A percentile compares a stretch with the other conserved stretches of the same genome.
Conservation (phyloP, 2,329 filamentous ascomycete species). For the Epichloe typhina region DNA sequence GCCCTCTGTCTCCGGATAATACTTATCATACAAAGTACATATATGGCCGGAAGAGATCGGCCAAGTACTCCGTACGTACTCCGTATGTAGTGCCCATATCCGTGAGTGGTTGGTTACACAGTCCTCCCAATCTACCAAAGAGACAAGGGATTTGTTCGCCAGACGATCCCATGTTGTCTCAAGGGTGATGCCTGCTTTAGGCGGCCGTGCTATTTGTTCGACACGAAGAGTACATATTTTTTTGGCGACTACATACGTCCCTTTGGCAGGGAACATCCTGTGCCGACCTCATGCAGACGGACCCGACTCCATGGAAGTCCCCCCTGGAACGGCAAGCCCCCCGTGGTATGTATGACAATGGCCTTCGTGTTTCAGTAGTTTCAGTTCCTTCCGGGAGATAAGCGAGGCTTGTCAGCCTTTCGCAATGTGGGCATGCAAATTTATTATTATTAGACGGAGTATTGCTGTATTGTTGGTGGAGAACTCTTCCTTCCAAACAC, state of each 20-base stretch:
- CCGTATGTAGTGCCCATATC: background rate
- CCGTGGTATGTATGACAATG: background rate
- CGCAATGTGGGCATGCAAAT: background rate
- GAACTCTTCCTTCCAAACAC: background rate
- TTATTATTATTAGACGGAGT: background rate
- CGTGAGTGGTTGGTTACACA: background rate
- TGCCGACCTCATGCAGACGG: background rate
- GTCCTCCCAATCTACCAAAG: background rate
- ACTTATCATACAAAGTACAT: too few relatives aligned
- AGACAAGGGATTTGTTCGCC: background rate
- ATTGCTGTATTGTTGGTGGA: background rate
- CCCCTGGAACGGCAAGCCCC: background rate
- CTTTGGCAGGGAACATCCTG: background rate
- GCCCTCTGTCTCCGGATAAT: background rate
- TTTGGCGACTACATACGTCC: background rate
- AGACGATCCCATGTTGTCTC: background rate
- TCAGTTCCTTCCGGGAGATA: background rate
- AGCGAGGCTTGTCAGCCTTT: background rate
- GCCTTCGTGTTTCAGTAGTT: conserved; percentile 1
- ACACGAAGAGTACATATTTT: background rate
- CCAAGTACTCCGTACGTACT: background rate
- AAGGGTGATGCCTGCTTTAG: background rate
- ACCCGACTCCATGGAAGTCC: background rate
- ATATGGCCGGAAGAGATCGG: background rate
- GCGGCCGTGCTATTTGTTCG: background rate